Evolutionary conservation across 2,329 filamentous ascomycete species (phyloP).

Genomic region (Paecilomyces dactylethromorphus): DNA sequence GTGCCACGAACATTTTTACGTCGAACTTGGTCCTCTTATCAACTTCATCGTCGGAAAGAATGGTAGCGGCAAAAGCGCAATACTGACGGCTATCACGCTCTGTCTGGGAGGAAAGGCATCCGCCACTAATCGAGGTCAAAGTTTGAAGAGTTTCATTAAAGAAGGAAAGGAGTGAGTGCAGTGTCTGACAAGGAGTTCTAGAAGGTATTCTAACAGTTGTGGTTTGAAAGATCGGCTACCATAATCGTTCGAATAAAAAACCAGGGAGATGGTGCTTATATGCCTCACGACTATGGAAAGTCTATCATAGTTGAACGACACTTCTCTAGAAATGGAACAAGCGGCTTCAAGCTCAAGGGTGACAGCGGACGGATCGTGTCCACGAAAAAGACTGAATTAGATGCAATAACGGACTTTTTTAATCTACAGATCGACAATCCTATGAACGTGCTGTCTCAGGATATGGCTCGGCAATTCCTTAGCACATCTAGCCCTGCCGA

Average conservation of each 20-base stretch:
- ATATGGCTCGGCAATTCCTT: slow-evolving; percentile 88
- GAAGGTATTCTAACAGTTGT: slow-evolving; percentile 3
- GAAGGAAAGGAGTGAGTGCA: slow-evolving; percentile 66
- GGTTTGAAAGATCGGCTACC: slow-evolving; percentile 43
- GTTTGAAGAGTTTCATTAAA: slow-evolving; percentile 84
- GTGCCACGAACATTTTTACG: slow-evolving; percentile 79
- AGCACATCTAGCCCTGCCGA: slow-evolving; percentile 73
- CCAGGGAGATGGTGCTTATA: slow-evolving; percentile 74
- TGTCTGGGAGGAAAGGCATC: slow-evolving; percentile 94
- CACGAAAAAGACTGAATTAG: slow-evolving; percentile 76
- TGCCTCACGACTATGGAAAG: slow-evolving; percentile 72
- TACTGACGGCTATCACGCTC: slow-evolving; percentile 84
- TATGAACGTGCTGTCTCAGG: slow-evolving; percentile 90
- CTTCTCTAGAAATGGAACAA: slow-evolving; percentile 68
- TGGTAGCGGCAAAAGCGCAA: slow-evolving; percentile 93
- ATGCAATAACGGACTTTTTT: slow-evolving; percentile 90
- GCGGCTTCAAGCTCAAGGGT: slow-evolving; percentile 82
- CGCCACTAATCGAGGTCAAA: slow-evolving; percentile 84
- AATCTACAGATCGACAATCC: slow-evolving; percentile 94
- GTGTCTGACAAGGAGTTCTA: neutral
- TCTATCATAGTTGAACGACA: slow-evolving; percentile 87
- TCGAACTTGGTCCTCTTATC: slow-evolving; percentile 84
- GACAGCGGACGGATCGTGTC: slow-evolving; percentile 65
- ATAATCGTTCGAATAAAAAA: slow-evolving; percentile 89
- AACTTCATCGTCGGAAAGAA: slow-evolving; percentile 99